phyloP scores from a whole-genome alignment of 2,329 filamentous ascomycete genomes.

The Aspergillus luchuensis region DNA sequence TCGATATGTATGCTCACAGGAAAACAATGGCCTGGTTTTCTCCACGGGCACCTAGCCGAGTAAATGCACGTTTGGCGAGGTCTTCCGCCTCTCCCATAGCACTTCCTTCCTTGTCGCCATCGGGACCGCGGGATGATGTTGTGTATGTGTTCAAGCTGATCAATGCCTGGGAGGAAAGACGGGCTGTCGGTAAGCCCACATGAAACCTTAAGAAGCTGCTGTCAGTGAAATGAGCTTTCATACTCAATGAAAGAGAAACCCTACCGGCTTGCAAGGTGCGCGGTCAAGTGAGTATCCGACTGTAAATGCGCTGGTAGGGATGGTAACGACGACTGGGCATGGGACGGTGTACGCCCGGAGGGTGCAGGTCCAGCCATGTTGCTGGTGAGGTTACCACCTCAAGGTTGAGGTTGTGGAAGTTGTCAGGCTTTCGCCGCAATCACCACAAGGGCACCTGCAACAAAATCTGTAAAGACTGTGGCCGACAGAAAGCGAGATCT shows the following conservation, averaged over 20 bases:
- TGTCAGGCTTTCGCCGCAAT: background rate
- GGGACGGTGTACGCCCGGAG: slow-evolving; percentile 57
- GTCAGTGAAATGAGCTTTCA: slow-evolving; percentile 11
- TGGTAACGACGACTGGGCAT: slow-evolving; percentile 80
- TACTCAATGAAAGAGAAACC: background rate
- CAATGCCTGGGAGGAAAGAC: slow-evolving; percentile 86
- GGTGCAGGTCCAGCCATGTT: slow-evolving; percentile 44
- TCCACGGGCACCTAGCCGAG: slow-evolving; percentile 79
- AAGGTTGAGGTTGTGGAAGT: slow-evolving; percentile 9
- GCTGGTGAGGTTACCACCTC: slow-evolving; percentile 15
- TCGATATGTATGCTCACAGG: slow-evolving; percentile 63
- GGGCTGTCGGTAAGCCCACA: slow-evolving; percentile 82
- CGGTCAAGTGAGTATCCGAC: slow-evolving; percentile 55
- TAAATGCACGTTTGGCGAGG: slow-evolving; percentile 81
- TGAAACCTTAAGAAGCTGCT: slow-evolving; percentile 79
- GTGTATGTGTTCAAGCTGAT: slow-evolving; percentile 95
- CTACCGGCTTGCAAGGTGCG: slow-evolving; percentile 55
- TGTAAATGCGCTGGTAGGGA: slow-evolving; percentile 73
- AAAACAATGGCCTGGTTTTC: slow-evolving; percentile 95
- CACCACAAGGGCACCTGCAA: background rate
- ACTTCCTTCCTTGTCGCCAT: slow-evolving; percentile 89
- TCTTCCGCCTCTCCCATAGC: slow-evolving; percentile 92
- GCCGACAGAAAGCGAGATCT: background rate
- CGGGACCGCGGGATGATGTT: slow-evolving; percentile 79
- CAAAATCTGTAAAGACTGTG: background rate